Evolutionary conservation across 2,329 filamentous ascomycete species (phyloP), one percentile per base, ranked within the genome.

Genomic region (Colletotrichum graminicola): DNA sequence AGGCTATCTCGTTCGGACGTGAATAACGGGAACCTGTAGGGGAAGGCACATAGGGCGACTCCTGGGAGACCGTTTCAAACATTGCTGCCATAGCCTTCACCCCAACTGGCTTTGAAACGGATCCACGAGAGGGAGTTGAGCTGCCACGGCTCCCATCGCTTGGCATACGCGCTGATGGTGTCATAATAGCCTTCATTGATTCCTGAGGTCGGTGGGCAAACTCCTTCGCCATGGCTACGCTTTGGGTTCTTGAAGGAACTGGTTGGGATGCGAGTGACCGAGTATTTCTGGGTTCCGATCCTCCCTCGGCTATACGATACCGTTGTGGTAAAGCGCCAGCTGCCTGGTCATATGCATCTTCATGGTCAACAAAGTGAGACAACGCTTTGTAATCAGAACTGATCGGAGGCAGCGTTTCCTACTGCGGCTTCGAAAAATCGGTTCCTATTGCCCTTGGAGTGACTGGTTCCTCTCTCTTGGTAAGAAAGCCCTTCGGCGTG

Each of bases 1-100:
- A 71, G 8, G 66, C 66, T 29, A 29, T 43, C 55, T 64, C 54
- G 36, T 55, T 69, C 16, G 45, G 10, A 36, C 54, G 64, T 23
- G 64, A 56, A 12, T 52, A 47, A 36, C 52, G 56, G 34, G 56
- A 29, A 1, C 47, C 23, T 39, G 54, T 62, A 26, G 74, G 47
- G 29, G 75, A 68, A 34, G 74, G 66, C 8, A 74, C 36, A 62
- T 70, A 65, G 6, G 73, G 74, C 0, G 77, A 76, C 36, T 76
- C 73, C 60, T 75, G 78, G 16, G 75, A 75, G 7, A 77, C 78
- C 51, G 75, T 82, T 72, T 89, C 85, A 76, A 88, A 88, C 75
- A 84, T 81, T 45, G 86, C 86, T 5, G 86, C 83, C 80, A 89
- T 87, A 2, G 84, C 85, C 74, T 79, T 85, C 16, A 88, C 86